phyloP scores from a whole-genome alignment of 768 basidiomycete species.

The Suillus discolor region DNA sequence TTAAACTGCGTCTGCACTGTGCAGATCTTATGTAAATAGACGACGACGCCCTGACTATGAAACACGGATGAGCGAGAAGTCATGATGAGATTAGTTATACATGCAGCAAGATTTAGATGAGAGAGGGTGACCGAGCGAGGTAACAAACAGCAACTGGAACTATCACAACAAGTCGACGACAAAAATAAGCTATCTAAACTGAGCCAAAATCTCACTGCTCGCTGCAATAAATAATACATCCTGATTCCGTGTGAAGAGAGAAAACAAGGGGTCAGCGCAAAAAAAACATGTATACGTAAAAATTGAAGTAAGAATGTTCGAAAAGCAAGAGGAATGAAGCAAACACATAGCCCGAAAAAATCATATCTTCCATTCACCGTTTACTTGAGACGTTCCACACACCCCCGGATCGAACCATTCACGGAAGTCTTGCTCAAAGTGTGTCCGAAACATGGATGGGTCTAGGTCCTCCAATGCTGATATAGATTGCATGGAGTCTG shows the following conservation, averaged over 20 bases:
- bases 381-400: constrained; percentile 33
- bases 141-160: constrained; percentile 10
- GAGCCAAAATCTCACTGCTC: constrained; percentile 16
- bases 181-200: constrained; percentile 17
- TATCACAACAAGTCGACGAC: constrained; percentile 16
- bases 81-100: constrained; percentile 19
- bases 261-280: constrained; percentile 11
- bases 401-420: constrained; percentile 73
- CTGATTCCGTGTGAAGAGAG: constrained; percentile 17
- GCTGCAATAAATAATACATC: constrained; percentile 30
- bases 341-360: constrained; percentile 13
- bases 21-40: not conserved
- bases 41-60: not conserved
- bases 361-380: constrained; percentile 10
- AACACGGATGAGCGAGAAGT: constrained; percentile 2
- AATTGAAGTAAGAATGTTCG: constrained; percentile 12
- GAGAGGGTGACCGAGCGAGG: constrained; percentile 6
- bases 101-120: constrained; percentile 16
- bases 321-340: constrained; percentile 16
- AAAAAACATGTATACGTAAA: constrained; percentile 22
- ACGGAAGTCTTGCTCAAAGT: constrained; percentile 73
- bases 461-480: constrained; percentile 44
- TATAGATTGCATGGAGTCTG: constrained; percentile 50
- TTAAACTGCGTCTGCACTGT: not conserved
- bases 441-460: constrained; percentile 40